These are phyloP conservation scores for Vanilla planifolia DNA, from an alignment of 106 monocot species.

Conservation along the genomic window DNA sequence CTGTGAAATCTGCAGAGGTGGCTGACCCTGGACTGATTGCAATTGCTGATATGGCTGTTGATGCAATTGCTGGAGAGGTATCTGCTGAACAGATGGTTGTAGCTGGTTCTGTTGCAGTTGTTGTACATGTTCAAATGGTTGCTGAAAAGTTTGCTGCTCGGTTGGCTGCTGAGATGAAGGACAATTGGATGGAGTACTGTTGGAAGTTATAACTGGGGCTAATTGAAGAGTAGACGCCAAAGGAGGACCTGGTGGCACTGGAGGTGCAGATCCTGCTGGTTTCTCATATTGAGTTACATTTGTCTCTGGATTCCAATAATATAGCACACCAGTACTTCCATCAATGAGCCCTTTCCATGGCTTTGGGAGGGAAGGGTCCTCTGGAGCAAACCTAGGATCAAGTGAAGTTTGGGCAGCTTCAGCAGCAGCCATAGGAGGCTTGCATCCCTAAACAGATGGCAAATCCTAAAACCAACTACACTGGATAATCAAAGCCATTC, in stretches of 20 bases:
- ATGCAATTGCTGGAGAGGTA: constrained; percentile 15
- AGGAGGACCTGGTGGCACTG: constrained; percentile 30
- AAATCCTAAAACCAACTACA: not conserved
- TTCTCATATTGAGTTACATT: constrained; percentile 52
- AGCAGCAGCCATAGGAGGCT: constrained; percentile 21
- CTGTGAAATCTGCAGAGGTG: constrained; percentile 6
- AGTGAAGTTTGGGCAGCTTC: constrained; percentile 25
- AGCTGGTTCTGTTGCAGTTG: constrained; percentile 21
- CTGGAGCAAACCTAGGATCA: constrained; percentile 50
- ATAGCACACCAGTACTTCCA: constrained; percentile 37
- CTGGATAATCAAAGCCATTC: not conserved
- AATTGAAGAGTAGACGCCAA: constrained; percentile 8
- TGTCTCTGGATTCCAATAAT: constrained; percentile 71
- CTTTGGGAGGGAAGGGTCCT: constrained; percentile 55
- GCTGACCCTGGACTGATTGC: constrained; percentile 18
- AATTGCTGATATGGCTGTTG: constrained; percentile 23
- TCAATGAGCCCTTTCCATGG: constrained; percentile 63
- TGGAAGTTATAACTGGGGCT: constrained; percentile 4
- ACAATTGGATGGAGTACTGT: constrained; percentile 11
- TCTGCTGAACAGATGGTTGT: too few relatives aligned
- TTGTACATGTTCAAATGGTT: constrained; percentile 14
- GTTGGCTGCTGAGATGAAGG: constrained; percentile 12
- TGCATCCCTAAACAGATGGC: not conserved
- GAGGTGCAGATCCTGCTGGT: constrained; percentile 21
- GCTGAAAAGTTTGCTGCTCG: constrained; percentile 18